Conservation (phyloP, 257 asterid species). For the Dorcoceras hygrometricum region DNA sequence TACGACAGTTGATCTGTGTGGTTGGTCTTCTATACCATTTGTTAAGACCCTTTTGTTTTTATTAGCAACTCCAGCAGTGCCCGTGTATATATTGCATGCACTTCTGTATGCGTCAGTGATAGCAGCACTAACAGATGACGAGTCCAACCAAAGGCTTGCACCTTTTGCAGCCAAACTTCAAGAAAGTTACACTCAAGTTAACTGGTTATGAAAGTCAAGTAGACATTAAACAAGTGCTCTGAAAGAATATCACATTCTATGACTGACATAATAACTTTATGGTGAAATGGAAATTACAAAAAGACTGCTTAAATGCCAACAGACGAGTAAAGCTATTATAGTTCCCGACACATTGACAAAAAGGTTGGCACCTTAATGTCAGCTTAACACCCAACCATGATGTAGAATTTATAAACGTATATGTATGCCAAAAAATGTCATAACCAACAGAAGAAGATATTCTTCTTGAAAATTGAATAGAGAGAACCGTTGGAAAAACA, state of each 20-base stretch:
- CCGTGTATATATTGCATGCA: conserved; percentile 51
- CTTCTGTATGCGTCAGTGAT: conserved; percentile 60
- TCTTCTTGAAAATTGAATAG: neutral
- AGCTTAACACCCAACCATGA: neutral
- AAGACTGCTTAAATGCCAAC: conserved; percentile 11
- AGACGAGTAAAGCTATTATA: neutral
- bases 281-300: neutral
- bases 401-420: neutral
- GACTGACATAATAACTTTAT: neutral
- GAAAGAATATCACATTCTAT: neutral
- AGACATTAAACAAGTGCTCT: conserved; percentile 4
- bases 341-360: neutral
- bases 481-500: neutral
- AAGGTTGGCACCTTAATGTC: neutral
- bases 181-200: conserved; percentile 22
- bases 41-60: conserved; percentile 27
- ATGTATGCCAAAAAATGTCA: too few species aligned
- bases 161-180: conserved; percentile 84
- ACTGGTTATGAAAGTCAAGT: conserved; percentile 11
- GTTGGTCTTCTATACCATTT: conserved; percentile 29
- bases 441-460: too few species aligned
- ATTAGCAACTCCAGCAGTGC: conserved; percentile 30
- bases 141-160: conserved; percentile 80
- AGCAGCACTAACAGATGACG: conserved; percentile 86
- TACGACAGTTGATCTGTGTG: conserved; percentile 47